phyloP scores from a whole-genome alignment of 2,329 filamentous ascomycete species.

The Colletotrichum simmondsii region DNA sequence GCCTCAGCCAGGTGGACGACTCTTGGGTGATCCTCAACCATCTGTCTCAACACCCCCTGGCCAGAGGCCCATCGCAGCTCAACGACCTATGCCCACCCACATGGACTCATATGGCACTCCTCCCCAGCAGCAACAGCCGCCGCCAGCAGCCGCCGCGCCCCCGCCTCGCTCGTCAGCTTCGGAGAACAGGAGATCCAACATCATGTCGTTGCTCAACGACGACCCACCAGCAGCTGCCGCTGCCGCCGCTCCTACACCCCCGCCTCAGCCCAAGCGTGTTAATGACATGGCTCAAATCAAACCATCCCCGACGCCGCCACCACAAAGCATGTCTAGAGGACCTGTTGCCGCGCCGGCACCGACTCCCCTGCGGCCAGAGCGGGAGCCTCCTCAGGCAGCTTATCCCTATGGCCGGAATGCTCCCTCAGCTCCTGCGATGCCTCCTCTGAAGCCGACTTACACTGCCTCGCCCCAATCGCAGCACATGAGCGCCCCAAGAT shows the following conservation, averaged over 20 bases:
- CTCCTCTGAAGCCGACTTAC: conserved; percentile 64
- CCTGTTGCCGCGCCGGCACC: conserved; percentile 49
- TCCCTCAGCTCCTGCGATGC: conserved; percentile 58
- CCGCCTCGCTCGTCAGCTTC: conserved; percentile 51
- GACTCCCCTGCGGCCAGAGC: conserved; percentile 60
- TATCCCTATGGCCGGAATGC: conserved; percentile 56
- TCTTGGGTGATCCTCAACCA: conserved; percentile 52
- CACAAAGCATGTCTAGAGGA: conserved; percentile 55
- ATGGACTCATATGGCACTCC: conserved; percentile 46
- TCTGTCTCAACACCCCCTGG: conserved; percentile 43
- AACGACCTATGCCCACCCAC: conserved; percentile 44
- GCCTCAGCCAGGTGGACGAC: conserved; percentile 52
- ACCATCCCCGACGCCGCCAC: conserved; percentile 63
- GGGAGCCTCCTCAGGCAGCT: conserved; percentile 61
- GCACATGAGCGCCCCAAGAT: conserved; percentile 57
- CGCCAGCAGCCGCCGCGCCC: conserved; percentile 52
- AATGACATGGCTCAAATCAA: conserved; percentile 55
- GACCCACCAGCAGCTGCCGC: conserved; percentile 61
- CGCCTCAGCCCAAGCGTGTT: conserved; percentile 58
- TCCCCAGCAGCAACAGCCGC: conserved; percentile 43
- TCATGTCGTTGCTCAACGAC: conserved; percentile 73
- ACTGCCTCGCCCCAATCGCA: conserved; percentile 62
- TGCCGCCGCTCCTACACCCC: conserved; percentile 17
- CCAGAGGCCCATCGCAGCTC: conserved; percentile 31
- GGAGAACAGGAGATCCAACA: conserved; percentile 70